These are phyloP conservation scores for Lodderomyces parapsilosis DNA, from an alignment of 1,139 yeast genomes.

Conservation along the genomic window DNA sequence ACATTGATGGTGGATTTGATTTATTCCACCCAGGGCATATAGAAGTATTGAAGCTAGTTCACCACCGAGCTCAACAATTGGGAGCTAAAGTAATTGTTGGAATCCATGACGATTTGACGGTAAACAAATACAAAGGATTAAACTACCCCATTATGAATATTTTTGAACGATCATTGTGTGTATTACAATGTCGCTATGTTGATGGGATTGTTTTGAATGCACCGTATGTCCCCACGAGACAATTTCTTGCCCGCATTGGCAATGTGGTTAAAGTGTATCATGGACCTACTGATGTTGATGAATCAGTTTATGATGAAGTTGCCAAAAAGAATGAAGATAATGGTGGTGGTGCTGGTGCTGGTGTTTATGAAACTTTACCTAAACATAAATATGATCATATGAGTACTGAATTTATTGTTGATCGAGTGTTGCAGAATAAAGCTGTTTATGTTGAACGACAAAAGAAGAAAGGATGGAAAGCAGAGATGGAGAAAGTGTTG, in stretches of 20 bases:
- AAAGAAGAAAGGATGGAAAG: conserved; percentile 74
- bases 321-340: conserved; percentile 23
- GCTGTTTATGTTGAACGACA: conserved; percentile 77
- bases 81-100: conserved; percentile 63
- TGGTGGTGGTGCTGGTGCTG: too few species aligned
- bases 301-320: conserved; percentile 40
- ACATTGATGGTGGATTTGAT: conserved; percentile 87
- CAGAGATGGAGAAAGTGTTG: conserved; percentile 35
- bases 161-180: conserved; percentile 82
- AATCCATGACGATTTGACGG: conserved; percentile 59
- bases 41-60: conserved; percentile 55
- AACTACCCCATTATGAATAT: conserved; percentile 86
- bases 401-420: conserved; percentile 64
- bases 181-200: conserved; percentile 81
- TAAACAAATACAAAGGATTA: conserved; percentile 59
- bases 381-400: conserved; percentile 58
- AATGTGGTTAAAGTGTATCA: conserved; percentile 54
- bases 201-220: conserved; percentile 75
- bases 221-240: conserved; percentile 50
- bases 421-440: conserved; percentile 64
- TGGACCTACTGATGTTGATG: conserved; percentile 54
- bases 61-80: conserved; percentile 35
- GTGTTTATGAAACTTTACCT: conserved; percentile 43
- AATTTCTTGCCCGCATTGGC: conserved; percentile 38
- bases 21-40: conserved; percentile 93